phyloP scores from a whole-genome alignment of 768 basidiomycete species.

The Ramaria sp. region DNA sequence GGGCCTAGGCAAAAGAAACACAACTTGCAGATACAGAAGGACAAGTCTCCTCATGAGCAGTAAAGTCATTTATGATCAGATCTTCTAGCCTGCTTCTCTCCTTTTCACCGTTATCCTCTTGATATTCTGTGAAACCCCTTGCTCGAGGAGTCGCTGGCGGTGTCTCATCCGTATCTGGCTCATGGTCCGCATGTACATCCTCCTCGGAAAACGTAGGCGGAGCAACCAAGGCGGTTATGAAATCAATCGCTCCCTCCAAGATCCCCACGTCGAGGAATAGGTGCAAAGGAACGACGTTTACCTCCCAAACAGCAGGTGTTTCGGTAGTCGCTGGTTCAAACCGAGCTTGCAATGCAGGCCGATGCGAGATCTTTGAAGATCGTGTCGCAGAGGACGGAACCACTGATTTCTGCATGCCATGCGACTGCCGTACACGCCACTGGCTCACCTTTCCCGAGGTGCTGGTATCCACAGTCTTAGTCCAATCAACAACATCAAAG shows the following conservation, averaged over 20 bases:
- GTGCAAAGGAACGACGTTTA: slow-evolving; percentile 44
- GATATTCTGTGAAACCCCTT: slow-evolving; percentile 6
- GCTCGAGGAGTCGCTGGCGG: slow-evolving; percentile 29
- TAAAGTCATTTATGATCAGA: slow-evolving; percentile 47
- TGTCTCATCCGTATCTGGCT: slow-evolving; percentile 25
- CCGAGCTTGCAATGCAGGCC: slow-evolving; percentile 32
- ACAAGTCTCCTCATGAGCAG: slow-evolving; percentile 30
- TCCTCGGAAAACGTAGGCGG: slow-evolving; percentile 6
- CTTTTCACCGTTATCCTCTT: slow-evolving; percentile 15
- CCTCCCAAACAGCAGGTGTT: background rate
- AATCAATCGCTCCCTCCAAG: slow-evolving; percentile 11
- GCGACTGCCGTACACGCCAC: slow-evolving; percentile 44
- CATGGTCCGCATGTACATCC: slow-evolving; percentile 13
- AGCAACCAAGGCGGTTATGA: background rate
- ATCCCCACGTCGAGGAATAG: slow-evolving; percentile 59
- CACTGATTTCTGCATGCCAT: slow-evolving; percentile 15
- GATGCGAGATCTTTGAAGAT: slow-evolving; percentile 5
- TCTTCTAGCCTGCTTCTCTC: slow-evolving; percentile 38
- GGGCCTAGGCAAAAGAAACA: background rate
- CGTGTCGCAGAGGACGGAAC: slow-evolving; percentile 7
- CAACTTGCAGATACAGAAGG: background rate
- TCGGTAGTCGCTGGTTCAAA: background rate
- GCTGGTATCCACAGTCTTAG: slow-evolving; percentile 27
- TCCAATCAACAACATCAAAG: slow-evolving; percentile 59
- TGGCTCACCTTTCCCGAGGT: slow-evolving; percentile 44